phyloP scores from a whole-genome alignment of 352 stramenopile species.

The Phytophthora foliorum region DNA sequence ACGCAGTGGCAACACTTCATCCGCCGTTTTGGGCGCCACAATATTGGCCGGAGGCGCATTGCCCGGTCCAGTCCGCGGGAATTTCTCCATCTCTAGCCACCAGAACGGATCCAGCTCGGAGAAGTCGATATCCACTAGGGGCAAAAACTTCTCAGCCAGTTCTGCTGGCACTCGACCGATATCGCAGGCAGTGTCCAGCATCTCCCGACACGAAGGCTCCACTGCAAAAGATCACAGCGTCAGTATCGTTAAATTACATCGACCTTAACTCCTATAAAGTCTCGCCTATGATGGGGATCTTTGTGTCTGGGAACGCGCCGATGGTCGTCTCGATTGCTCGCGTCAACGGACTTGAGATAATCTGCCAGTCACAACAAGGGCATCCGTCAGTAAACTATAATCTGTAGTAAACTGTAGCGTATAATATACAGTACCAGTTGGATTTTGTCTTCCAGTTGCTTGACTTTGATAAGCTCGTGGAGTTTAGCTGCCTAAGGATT shows the following conservation, averaged over 20 bases:
- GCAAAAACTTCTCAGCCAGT: conserved; percentile 46
- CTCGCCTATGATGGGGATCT: conserved; percentile 70
- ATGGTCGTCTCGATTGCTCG: conserved; percentile 85
- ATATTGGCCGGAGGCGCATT: conserved; percentile 28
- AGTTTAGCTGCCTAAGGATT: conserved; percentile 52
- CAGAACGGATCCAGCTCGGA: conserved; percentile 60
- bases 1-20: conserved; percentile 66
- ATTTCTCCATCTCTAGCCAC: conserved; percentile 67
- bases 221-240: conserved; percentile 45
- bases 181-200: conserved; percentile 88
- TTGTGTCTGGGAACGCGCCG: conserved; percentile 61
- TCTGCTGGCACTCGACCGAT: conserved; percentile 71
- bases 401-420: not conserved
- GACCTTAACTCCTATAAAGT: not conserved
- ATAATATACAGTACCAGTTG: conserved; percentile 56
- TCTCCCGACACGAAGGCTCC: conserved; percentile 78
- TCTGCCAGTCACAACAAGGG: conserved; percentile 39
- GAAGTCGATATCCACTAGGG: conserved; percentile 50
- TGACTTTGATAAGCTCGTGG: conserved; percentile 42
- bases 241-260: not conserved
- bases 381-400: not conserved
- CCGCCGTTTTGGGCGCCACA: conserved; percentile 42
- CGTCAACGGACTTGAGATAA: conserved; percentile 87
- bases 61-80: conserved; percentile 30
- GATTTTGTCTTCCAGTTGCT: conserved; percentile 68